Base-by-base conservation (phyloP, 805 yeast species). In the Lachancea fermentati region DNA sequence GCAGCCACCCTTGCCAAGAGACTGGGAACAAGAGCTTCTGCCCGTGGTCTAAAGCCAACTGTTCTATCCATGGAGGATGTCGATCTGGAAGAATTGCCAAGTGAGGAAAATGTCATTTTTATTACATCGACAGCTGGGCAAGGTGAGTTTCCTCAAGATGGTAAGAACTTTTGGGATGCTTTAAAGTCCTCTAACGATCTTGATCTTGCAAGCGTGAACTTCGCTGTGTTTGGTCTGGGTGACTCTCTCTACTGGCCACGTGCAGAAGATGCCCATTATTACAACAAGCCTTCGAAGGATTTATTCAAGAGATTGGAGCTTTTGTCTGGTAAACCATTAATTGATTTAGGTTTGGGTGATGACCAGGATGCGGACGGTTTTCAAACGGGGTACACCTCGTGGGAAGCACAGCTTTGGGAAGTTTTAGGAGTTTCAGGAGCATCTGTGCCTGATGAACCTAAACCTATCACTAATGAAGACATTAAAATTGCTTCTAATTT, bases 281-380 rank as follows among this genome's bases (percentile, higher is more conserved):
- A 87, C 68, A 91, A 91, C 71, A 89, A 88, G 62, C 97, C 97
- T 12, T 76, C 82, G 14, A 73, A 73, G 49, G 96, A 88, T 61
- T 67, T 91, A 48, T 69, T 65, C 58, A 75, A 75, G 47, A 79
- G 81, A 47, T 66, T 91, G 47, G 68, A 66, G 47, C 67, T 81
- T 43, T 71, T 86, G 44, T 93, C 95, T 32, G 96, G 84, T 45
- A 77, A 72, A 45, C 78, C 77, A 44, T 66, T 91, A 40, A 75
- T 78, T 42, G 85, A 83, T 3, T 65, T 88, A 33, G 97, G 96
- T 14, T 70, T 85, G 35, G 97, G 97, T 66, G 97, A 91, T 63
- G 97, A 91, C 59, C 97, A 91, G 68, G 97, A 86, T 60, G 95
- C 95, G 16, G 97, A 91, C 68, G 97, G 97, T 15, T 88, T 73